Percentiles rank a stretch among this genome's conserved stretches.
Conservation (phyloP, 331 rosid species). For the Dryas integrifolia region DNA sequence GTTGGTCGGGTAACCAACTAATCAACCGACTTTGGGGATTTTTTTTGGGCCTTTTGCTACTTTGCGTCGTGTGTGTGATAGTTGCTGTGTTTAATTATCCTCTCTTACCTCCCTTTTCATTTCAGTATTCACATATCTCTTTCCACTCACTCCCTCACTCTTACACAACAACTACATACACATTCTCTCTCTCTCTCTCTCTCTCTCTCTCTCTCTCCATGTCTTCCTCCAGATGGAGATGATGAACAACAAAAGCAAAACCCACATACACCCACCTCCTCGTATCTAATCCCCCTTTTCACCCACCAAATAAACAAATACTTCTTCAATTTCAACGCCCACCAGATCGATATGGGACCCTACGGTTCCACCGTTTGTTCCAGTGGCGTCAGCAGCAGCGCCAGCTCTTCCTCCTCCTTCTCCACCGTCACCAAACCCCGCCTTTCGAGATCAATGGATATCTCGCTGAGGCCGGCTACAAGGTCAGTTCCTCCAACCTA, state of each 20-base stretch:
- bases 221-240: too few relatives aligned
- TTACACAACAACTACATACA: background rate
- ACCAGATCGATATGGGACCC: slow-evolving; percentile 37
- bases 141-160: background rate
- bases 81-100: too few relatives aligned
- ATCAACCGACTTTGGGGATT: too few relatives aligned
- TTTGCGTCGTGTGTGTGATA: too few relatives aligned
- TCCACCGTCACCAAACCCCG: slow-evolving; percentile 27
- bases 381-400: slow-evolving; percentile 28
- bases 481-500: slow-evolving; percentile 65
- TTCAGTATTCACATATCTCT: slow-evolving; percentile 7
- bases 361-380: slow-evolving; percentile 37
- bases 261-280: background rate
- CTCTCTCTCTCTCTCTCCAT: slow-evolving; percentile 1
- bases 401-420: slow-evolving; percentile 41
- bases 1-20: too few relatives aligned
- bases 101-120: background rate
- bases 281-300: background rate
- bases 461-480: slow-evolving; percentile 73
- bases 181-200: background rate
- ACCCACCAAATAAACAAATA: background rate
- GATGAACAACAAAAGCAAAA: slow-evolving; percentile 16
- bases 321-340: too few relatives aligned
- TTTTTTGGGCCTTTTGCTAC: too few relatives aligned
- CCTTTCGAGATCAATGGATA: slow-evolving; percentile 48